Conservation (phyloP, 2,329 filamentous ascomycete genomes). For the Trichoderma simmonsii region DNA sequence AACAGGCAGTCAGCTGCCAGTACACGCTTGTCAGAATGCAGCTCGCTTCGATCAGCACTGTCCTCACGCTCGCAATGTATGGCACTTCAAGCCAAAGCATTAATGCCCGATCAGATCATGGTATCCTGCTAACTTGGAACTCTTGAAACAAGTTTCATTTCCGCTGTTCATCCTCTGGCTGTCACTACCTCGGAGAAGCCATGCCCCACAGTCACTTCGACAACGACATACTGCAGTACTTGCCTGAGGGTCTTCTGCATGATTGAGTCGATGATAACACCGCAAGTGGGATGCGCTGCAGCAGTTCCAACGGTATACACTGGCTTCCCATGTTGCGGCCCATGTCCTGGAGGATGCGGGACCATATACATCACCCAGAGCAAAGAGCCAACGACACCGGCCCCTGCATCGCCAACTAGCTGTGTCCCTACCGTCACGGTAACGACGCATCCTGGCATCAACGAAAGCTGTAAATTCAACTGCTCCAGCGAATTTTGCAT, state of each 20-base stretch:
- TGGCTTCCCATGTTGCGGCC: neutral
- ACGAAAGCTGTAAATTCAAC: constrained; percentile 18
- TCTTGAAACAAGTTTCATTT: neutral
- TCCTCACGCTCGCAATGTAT: neutral
- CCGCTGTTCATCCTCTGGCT: neutral
- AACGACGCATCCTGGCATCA: constrained; percentile 11
- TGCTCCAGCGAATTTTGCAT: constrained; percentile 22
- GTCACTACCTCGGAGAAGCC: neutral
- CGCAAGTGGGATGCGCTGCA: neutral
- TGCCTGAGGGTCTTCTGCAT: neutral
- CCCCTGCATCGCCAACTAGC: neutral
- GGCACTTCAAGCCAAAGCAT: neutral
- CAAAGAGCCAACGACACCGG: neutral
- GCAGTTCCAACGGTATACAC: neutral
- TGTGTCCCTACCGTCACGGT: constrained; percentile 23
- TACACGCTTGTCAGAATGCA: neutral
- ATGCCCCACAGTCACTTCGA: neutral
- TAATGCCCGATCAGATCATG: neutral
- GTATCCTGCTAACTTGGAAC: neutral
- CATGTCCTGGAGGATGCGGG: neutral
- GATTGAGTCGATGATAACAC: neutral
- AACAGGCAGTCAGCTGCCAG: neutral
- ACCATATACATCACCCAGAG: neutral
- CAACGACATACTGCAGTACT: neutral
- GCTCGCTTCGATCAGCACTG: neutral